phyloP scores from a whole-genome alignment of 768 basidiomycete genomes.

The Auricularia auricula-judae region DNA sequence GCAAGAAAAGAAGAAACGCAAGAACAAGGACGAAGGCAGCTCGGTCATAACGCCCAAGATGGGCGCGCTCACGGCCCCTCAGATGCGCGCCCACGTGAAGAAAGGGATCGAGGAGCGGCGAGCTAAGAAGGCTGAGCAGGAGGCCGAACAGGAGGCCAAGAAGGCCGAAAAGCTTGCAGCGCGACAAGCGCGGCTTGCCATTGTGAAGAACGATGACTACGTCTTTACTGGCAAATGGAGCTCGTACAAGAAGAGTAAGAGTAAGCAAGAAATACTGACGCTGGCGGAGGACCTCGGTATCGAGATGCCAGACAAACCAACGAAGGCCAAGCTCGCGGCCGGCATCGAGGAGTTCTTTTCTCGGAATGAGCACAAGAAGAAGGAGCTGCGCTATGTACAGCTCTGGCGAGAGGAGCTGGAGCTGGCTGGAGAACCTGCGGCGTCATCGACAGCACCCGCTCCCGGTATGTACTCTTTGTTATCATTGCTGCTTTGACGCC shows the following conservation, averaged over 20 bases:
- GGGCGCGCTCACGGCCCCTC: neutral
- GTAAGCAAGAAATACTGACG: neutral
- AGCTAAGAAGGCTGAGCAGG: neutral
- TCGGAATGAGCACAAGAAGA: too few species aligned
- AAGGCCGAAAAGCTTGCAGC: neutral
- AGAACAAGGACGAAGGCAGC: neutral
- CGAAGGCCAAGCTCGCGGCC: neutral
- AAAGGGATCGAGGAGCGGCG: neutral
- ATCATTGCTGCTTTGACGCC: too few species aligned
- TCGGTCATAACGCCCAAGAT: neutral
- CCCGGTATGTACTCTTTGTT: too few species aligned
- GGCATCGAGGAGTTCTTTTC: too few species aligned
- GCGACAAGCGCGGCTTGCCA: neutral
- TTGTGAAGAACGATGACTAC: neutral
- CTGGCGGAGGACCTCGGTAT: neutral
- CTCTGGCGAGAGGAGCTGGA: too few species aligned
- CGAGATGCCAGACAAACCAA: neutral
- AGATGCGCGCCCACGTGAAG: neutral
- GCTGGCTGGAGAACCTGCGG: too few species aligned
- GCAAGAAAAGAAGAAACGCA: neutral
- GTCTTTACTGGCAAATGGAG: neutral
- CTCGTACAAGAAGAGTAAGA: neutral
- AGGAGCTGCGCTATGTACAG: too few species aligned
- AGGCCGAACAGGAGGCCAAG: neutral
- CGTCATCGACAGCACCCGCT: too few species aligned